phyloP scores from a whole-genome alignment of 805 yeast genomes.

The Yamadazyma sp. region DNA sequence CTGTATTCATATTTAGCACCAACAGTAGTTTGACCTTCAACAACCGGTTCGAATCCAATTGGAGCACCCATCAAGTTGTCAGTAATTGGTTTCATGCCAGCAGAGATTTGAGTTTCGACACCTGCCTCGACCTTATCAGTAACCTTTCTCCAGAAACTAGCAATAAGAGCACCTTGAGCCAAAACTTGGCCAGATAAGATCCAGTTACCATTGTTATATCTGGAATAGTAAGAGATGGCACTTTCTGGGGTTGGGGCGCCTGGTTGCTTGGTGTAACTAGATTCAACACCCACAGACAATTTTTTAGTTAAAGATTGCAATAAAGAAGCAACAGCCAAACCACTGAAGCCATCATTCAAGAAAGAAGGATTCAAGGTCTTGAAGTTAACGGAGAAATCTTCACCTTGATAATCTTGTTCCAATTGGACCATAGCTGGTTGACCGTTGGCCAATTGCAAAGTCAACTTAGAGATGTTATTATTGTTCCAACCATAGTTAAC shows the following conservation, averaged over 20 bases:
- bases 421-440: conserved; percentile 94
- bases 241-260: conserved; percentile 78
- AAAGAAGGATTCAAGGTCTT: conserved; percentile 89
- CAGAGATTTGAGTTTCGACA: conserved; percentile 79
- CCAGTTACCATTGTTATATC: conserved; percentile 89
- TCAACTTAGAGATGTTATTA: conserved; percentile 73
- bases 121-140: conserved; percentile 95
- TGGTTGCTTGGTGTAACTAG: conserved; percentile 79
- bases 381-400: conserved; percentile 83
- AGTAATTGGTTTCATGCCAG: conserved; percentile 70
- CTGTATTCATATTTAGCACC: conserved; percentile 99
- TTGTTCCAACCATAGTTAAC: conserved; percentile 88
- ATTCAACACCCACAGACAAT: conserved; percentile 87
- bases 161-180: conserved; percentile 86
- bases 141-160: conserved; percentile 92
- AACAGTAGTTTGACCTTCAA: conserved; percentile 88
- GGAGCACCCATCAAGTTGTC: conserved; percentile 77
- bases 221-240: conserved; percentile 83
- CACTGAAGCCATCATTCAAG: conserved; percentile 68
- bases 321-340: conserved; percentile 89
- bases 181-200: conserved; percentile 90
- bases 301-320: conserved; percentile 85
- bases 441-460: conserved; percentile 81
- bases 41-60: conserved; percentile 77
- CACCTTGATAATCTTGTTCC: conserved; percentile 93